These are phyloP conservation scores for Jacaranda mimosifolia DNA, from an alignment of 257 asterid genomes.

Conservation along the genomic window DNA sequence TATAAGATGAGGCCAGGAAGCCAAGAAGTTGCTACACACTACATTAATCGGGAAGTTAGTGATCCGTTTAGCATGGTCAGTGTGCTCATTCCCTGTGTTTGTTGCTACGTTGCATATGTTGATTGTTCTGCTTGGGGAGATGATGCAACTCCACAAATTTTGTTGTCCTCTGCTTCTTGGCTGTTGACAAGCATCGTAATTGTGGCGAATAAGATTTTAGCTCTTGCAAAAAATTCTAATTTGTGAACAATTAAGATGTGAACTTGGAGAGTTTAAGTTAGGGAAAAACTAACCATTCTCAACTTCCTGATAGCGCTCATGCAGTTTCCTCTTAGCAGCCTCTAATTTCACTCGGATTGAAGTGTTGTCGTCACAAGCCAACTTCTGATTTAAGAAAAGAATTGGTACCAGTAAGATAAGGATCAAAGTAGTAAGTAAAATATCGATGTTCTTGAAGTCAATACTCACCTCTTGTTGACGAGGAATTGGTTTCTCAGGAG, in stretches of 20 bases:
- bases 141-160: no score
- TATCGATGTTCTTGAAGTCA: not conserved
- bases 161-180: no score
- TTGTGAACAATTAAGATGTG: not conserved
- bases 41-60: no score
- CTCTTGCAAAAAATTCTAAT: no score
- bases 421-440: not conserved
- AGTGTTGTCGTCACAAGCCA: slow-evolving; percentile 43
- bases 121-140: no score
- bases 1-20: no score
- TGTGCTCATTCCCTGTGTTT: no score
- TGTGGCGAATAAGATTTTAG: no score
- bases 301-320: slow-evolving; percentile 75
- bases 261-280: not conserved
- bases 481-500: slow-evolving; percentile 53
- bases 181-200: no score
- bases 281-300: slow-evolving; percentile 60
- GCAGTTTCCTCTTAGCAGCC: slow-evolving; percentile 74
- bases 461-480: slow-evolving; percentile 55
- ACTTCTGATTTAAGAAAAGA: slow-evolving; percentile 39
- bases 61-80: no score
- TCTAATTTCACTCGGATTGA: slow-evolving; percentile 55
- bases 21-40: no score
- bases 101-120: no score
- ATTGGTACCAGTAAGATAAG: slow-evolving; percentile 3